Conservation (phyloP, 805 yeast species). For the Ogataea allantospora region DNA sequence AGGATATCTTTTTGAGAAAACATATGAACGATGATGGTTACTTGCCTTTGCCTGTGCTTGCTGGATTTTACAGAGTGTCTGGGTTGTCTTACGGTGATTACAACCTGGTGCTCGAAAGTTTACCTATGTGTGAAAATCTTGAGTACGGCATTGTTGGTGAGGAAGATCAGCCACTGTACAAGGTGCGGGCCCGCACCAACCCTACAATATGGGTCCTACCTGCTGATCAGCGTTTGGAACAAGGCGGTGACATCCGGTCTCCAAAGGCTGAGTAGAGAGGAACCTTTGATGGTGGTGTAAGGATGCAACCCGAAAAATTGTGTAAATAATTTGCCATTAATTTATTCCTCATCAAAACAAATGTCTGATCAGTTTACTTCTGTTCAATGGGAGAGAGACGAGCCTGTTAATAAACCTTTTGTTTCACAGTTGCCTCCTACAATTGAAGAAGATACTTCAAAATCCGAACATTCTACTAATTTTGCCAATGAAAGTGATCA, state of each 20-base stretch:
- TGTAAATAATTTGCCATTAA: constrained; percentile 14
- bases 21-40: constrained; percentile 79
- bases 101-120: constrained; percentile 52
- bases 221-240: constrained; percentile 42
- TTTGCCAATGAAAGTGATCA: constrained; percentile 2
- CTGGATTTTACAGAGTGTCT: constrained; percentile 74
- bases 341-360: constrained; percentile 15
- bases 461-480: neutral
- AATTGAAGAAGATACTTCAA: constrained; percentile 1
- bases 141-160: constrained; percentile 39
- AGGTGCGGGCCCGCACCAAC: constrained; percentile 58
- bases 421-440: neutral
- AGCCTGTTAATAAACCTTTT: constrained; percentile 11
- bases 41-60: constrained; percentile 59
- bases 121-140: constrained; percentile 48
- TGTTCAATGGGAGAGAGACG: constrained; percentile 56
- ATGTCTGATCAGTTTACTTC: constrained; percentile 52
- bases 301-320: constrained; percentile 7
- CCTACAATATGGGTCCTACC: constrained; percentile 72
- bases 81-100: constrained; percentile 58
- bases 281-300: constrained; percentile 9
- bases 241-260: constrained; percentile 39
- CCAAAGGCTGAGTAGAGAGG: constrained; percentile 13
- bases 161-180: constrained; percentile 39
- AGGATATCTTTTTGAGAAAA: constrained; percentile 78